Percentiles rank a stretch among this genome's conserved stretches.
These are phyloP conservation scores for Pythium utonaiense DNA, from an alignment of 352 stramenopile species.

Conservation along the genomic window DNA sequence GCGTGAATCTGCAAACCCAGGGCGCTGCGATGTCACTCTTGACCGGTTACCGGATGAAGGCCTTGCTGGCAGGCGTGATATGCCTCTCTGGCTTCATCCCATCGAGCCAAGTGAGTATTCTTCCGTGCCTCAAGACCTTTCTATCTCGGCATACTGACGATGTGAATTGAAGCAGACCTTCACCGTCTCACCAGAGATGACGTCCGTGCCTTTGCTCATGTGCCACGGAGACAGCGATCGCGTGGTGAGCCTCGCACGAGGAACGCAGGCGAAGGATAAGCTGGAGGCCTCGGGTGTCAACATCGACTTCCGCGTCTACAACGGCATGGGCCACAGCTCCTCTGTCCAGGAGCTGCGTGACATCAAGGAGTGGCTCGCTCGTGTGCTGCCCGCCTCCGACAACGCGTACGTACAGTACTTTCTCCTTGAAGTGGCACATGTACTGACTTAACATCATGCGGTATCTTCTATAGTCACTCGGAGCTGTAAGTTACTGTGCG, in stretches of 20 bases:
- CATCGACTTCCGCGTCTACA: slow-evolving; percentile 64
- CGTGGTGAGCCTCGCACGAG: slow-evolving; percentile 62
- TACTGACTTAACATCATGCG: too few relatives aligned
- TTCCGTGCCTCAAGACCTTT: neutral
- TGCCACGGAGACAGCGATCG: slow-evolving; percentile 71
- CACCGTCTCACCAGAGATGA: slow-evolving; percentile 40
- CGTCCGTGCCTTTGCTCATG: slow-evolving; percentile 69
- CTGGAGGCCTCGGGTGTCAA: slow-evolving; percentile 47
- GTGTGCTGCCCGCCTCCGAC: slow-evolving; percentile 33
- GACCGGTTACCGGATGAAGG: slow-evolving; percentile 67
- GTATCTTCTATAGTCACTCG: too few relatives aligned
- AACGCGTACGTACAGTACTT: too few relatives aligned
- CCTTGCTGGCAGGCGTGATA: slow-evolving; percentile 58
- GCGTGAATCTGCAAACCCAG: slow-evolving; percentile 14
- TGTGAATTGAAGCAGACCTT: slow-evolving; percentile 47
- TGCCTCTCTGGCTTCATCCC: slow-evolving; percentile 76
- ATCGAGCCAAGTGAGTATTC: slow-evolving; percentile 32
- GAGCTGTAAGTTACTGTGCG: too few relatives aligned
- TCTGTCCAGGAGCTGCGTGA: slow-evolving; percentile 69
- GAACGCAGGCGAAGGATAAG: slow-evolving; percentile 53
- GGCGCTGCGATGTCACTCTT: slow-evolving; percentile 89
- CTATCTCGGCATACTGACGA: too few relatives aligned
- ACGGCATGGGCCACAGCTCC: slow-evolving; percentile 57
- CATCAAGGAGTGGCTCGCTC: slow-evolving; percentile 56
- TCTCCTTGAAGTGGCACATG: too few relatives aligned